phyloP scores from a whole-genome alignment of 78 protist species.

The Protostelium mycophagum region DNA sequence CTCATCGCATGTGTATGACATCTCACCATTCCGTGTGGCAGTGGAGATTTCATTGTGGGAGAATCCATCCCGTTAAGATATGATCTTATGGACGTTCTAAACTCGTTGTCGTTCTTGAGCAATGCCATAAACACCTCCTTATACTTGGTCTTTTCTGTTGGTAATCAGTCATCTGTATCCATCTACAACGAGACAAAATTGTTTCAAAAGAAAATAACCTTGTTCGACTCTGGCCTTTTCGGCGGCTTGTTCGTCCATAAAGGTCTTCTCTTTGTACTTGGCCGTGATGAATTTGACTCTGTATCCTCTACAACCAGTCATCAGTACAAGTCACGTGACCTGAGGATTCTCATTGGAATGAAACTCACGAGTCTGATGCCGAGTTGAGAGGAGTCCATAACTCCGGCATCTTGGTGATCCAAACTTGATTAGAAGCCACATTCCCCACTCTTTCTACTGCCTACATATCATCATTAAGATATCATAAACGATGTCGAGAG shows the following conservation, averaged over 20 bases:
- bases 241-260: background rate
- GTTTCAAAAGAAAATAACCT: no score
- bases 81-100: background rate
- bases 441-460: background rate
- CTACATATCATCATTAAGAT: no score
- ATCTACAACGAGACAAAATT: conserved; percentile 1
- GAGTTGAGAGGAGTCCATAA: background rate
- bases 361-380: background rate
- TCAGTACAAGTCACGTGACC: no score
- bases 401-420: background rate
- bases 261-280: background rate
- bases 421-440: background rate
- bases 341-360: no score
- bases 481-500: no score
- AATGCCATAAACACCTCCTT: background rate
- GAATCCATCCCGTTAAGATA: background rate
- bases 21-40: no score
- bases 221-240: background rate
- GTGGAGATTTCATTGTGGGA: no score
- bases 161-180: background rate
- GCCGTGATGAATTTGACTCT: background rate
- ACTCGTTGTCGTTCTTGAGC: background rate
- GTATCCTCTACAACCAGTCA: background rate
- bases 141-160: background rate
- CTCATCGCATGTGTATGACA: no score